phyloP scores from a whole-genome alignment of 2,329 filamentous ascomycete genomes.

The Fusarium xyrophilum region DNA sequence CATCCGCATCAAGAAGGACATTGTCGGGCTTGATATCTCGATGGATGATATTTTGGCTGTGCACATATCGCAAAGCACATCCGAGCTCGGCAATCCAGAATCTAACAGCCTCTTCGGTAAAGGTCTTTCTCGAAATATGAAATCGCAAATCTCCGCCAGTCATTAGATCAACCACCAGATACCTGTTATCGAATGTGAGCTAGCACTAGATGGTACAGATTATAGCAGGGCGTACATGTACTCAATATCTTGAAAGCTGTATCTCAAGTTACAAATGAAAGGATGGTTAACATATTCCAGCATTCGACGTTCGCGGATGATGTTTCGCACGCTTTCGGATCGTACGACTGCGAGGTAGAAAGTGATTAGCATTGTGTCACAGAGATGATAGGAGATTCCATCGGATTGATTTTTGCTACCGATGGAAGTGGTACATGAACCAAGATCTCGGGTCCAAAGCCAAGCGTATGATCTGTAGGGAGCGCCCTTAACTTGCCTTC shows the following conservation, averaged over 20 bases:
- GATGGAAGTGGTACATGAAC: background rate
- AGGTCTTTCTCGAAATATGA: conserved; percentile 96
- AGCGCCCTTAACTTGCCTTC: conserved; percentile 69
- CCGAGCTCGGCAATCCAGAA: conserved; percentile 98
- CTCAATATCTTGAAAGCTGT: conserved; percentile 99
- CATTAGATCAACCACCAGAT: conserved; percentile 98
- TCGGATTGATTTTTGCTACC: background rate
- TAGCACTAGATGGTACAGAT: background rate
- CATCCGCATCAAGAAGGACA: conserved; percentile 83
- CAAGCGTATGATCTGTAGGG: background rate
- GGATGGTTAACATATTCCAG: conserved; percentile 97
- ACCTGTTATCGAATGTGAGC: conserved; percentile 62
- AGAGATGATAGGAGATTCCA: background rate
- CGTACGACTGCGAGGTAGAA: conserved; percentile 74
- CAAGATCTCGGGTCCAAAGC: background rate
- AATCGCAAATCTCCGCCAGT: conserved; percentile 95
- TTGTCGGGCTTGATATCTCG: conserved; percentile 93
- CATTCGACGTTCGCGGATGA: conserved; percentile 97
- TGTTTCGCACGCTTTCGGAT: conserved; percentile 97
- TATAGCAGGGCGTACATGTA: conserved; percentile 76
- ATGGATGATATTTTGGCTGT: conserved; percentile 86
- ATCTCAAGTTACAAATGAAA: conserved; percentile 97
- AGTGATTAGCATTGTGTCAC: conserved; percentile 33
- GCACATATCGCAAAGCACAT: conserved; percentile 87
- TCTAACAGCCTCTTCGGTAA: conserved; percentile 93